A percentile compares a stretch with the other conserved stretches of the same genome.
Conservation (phyloP, 805 yeast genomes). For the Barnettozyma botsteinii region DNA sequence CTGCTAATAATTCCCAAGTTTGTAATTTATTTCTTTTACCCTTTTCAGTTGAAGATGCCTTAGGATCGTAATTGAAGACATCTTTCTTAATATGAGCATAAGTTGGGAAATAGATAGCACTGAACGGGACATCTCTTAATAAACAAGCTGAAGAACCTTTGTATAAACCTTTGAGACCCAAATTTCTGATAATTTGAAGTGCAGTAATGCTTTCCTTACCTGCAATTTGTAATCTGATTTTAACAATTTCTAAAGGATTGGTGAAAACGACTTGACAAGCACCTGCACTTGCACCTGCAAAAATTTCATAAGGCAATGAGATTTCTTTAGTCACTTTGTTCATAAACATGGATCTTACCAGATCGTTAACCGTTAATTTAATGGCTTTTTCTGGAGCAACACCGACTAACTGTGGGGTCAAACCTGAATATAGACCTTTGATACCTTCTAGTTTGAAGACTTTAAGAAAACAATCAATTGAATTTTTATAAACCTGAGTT, state of each 20-base stretch:
- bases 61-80: constrained; percentile 76
- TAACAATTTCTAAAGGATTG: constrained; percentile 92
- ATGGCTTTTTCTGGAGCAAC: constrained; percentile 99
- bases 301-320: constrained; percentile 56
- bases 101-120: constrained; percentile 95
- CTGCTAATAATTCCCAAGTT: constrained; percentile 75
- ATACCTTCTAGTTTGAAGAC: constrained; percentile 74
- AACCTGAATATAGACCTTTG: constrained; percentile 83
- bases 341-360: constrained; percentile 71
- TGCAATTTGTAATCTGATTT: constrained; percentile 90
- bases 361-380: constrained; percentile 89
- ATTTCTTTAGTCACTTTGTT: constrained; percentile 42
- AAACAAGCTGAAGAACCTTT: constrained; percentile 90
- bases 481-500: constrained; percentile 65
- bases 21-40: constrained; percentile 54
- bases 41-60: constrained; percentile 33
- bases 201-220: constrained; percentile 63
- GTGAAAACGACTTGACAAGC: constrained; percentile 95
- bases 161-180: constrained; percentile 83
- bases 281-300: constrained; percentile 94
- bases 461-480: constrained; percentile 79
- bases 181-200: constrained; percentile 61
- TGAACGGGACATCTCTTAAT: constrained; percentile 91
- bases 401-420: constrained; percentile 91
- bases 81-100: constrained; percentile 88